Base-by-base conservation (phyloP, 1,139 yeast species). In the Saccharomycopsis hybrid region DNA sequence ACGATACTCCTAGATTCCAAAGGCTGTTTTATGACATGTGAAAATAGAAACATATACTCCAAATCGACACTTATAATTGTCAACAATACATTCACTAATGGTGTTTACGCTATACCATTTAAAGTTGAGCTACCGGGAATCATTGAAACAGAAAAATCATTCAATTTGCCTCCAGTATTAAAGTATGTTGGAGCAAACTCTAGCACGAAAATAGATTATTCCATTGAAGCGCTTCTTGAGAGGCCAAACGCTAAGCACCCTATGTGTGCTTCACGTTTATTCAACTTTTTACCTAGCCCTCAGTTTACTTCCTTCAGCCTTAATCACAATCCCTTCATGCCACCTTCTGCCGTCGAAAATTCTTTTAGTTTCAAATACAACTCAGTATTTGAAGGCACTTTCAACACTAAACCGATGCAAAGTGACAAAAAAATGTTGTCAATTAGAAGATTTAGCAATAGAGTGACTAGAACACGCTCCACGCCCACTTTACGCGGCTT, bases 21-120 rank as follows among this genome's bases (percentile, higher is more conserved):
- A 42, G 53, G 53, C 5, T 44, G 48, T 3, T 48, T 50, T 41
- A 25, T 50, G 8, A 49, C 43, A n/a, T 50, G 53, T 28, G 53
- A 50, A 44, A 50, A 43, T 43, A 31, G 52, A 43, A 24, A 38
- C 29, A 33, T 50, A 24, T 41, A 18, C 31, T 32, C 51, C 4
- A 38, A 31, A 32, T 27, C 42, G 5, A 30, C 44, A 3, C 39
- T 36, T 3, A 33, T 48, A 24, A 29, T 49, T 13, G 30, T 44
- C 29, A 48, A 39, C 11, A 31, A 25, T n/a, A 24, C 30, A 5
- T 38, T 50, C n/a, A 13, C 27, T 5, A 37, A 33, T 18, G 52
- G 52, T 9, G 28, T 18, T 11, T 37, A 43, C 2, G 30, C 3
- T 9, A 32, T 48, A 4, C 51, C 51, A 13, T 50, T 50, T 40